These are phyloP conservation scores for Mortierella antarctica DNA, from an alignment of 192 early-diverging fungal genomes.

Conservation along the genomic window DNA sequence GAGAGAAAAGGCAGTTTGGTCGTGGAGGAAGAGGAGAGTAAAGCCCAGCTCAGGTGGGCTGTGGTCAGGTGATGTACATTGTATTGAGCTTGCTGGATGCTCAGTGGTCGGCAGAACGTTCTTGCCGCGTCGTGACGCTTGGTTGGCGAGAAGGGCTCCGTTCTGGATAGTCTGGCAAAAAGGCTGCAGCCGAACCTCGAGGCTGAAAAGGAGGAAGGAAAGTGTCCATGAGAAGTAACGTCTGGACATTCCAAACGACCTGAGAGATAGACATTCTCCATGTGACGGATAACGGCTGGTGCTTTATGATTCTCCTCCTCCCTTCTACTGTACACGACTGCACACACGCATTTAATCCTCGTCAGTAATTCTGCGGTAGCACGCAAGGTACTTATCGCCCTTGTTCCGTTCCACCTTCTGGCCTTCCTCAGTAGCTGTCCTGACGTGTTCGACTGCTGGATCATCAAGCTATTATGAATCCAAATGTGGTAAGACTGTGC, in stretches of 20 bases:
- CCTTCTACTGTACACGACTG: not conserved
- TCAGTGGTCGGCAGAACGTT: too few species aligned
- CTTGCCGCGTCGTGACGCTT: too few species aligned
- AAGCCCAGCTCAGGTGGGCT: not conserved
- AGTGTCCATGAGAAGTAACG: too few species aligned
- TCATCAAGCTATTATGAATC: slow-evolving; percentile 68
- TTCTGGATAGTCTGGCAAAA: too few species aligned
- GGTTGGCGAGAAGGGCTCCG: too few species aligned
- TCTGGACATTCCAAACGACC: too few species aligned
- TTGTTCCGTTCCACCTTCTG: slow-evolving; percentile 98
- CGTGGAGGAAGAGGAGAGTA: not conserved
- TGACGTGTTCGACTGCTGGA: slow-evolving; percentile 85
- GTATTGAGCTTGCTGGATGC: too few species aligned
- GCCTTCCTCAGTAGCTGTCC: slow-evolving; percentile 95
- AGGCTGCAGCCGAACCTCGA: too few species aligned
- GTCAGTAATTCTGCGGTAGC: slow-evolving; percentile 80
- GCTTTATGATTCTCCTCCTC: not conserved
- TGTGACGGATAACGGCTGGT: not conserved
- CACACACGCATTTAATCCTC: slow-evolving; percentile 16
- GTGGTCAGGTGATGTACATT: too few species aligned
- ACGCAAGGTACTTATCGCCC: slow-evolving; percentile 94
- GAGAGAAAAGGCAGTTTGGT: not conserved
- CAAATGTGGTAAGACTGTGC: not conserved
- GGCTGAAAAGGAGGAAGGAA: too few species aligned
- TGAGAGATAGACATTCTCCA: too few species aligned